Conservation (phyloP, 352 stramenopile genomes). For the Globisporangium yorkense region DNA sequence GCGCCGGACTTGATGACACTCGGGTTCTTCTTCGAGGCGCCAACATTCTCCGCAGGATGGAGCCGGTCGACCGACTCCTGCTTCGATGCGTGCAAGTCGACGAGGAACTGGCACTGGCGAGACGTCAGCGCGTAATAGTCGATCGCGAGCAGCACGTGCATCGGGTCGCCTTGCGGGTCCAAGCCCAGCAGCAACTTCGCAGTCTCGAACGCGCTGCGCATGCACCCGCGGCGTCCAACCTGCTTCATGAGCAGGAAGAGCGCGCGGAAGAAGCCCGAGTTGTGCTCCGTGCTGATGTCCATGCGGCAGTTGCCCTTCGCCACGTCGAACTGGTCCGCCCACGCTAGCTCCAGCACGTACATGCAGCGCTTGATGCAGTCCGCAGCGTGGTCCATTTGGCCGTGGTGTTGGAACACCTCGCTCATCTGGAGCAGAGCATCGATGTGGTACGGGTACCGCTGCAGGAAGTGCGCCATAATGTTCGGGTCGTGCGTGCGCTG, state of each 20-base stretch:
- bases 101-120: conserved; percentile 72
- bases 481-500: conserved; percentile 83
- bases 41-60: conserved; percentile 2
- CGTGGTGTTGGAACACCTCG: conserved; percentile 85
- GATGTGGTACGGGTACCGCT: conserved; percentile 82
- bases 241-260: conserved; percentile 84
- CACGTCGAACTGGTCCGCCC: conserved; percentile 81
- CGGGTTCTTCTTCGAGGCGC: conserved; percentile 9
- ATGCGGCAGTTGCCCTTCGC: conserved; percentile 77
- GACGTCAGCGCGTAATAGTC: conserved; percentile 83
- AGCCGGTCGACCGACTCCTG: conserved; percentile 54
- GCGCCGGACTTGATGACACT: conserved; percentile 11
- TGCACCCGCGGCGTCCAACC: conserved; percentile 71
- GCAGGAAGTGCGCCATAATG: conserved; percentile 72
- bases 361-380: conserved; percentile 86
- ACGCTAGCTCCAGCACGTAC: conserved; percentile 78
- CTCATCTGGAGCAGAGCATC: conserved; percentile 83
- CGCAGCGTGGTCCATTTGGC: conserved; percentile 78
- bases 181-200: conserved; percentile 68
- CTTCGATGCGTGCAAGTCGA: conserved; percentile 58
- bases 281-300: conserved; percentile 74
- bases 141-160: conserved; percentile 73
- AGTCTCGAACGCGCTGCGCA: conserved; percentile 83
- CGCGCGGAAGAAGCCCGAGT: conserved; percentile 66
- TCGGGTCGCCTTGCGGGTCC: conserved; percentile 73